phyloP scores from a whole-genome alignment of 106 monocot genomes.

The Triglochin maritima region DNA sequence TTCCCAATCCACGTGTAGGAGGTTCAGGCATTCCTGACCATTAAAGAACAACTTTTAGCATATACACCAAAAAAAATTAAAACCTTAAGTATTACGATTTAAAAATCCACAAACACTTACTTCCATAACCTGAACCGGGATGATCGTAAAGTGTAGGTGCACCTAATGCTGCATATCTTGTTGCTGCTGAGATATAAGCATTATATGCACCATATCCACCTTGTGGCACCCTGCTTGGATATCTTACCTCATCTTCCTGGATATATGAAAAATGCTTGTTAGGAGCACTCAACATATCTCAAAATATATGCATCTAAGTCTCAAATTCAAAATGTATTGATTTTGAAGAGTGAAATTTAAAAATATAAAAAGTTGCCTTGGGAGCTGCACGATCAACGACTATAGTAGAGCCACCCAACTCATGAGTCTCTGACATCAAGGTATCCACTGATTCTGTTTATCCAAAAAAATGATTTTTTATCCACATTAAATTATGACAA shows the following conservation, averaged over 20 bases:
- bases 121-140: conserved; percentile 58
- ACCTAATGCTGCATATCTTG: conserved; percentile 84
- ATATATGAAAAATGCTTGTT: background rate
- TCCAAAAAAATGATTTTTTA: background rate
- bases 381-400: conserved; percentile 97
- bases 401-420: conserved; percentile 76
- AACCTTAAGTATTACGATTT: too few species aligned
- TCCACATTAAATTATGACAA: too few species aligned
- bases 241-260: conserved; percentile 69
- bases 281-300: too few species aligned
- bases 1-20: conserved; percentile 50
- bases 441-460: conserved; percentile 90
- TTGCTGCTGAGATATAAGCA: conserved; percentile 84
- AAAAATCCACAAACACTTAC: conserved; percentile 24
- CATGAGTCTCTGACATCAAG: conserved; percentile 86
- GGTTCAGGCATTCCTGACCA: conserved; percentile 32
- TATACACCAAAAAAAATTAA: too few species aligned
- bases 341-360: background rate
- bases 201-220: conserved; percentile 95
- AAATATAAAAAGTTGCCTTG: conserved; percentile 45
- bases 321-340: background rate
- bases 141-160: conserved; percentile 93
- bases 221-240: conserved; percentile 45
- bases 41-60: background rate
- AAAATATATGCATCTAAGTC: background rate